Base-by-base conservation (phyloP, 2,329 filamentous ascomycete species). In the Aspergillus sp. region DNA sequence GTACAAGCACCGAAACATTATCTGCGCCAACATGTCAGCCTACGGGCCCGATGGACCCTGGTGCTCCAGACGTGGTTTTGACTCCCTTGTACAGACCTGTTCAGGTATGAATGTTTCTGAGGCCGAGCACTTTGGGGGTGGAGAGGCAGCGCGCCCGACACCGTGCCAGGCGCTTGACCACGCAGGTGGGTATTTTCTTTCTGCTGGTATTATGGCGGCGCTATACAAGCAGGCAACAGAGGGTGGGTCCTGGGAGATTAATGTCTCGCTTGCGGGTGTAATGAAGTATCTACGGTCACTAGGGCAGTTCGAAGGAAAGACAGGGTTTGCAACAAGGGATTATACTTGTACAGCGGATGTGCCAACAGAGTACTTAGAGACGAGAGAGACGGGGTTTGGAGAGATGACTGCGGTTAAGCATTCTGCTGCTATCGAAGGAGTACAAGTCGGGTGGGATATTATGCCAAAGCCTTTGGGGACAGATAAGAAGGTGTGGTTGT, bases 161-260 rank as follows among this genome's bases (percentile, higher is more conserved):
- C 84, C 84, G 0, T 83, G 79, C 54, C 84, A 86, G 67, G 83
- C 80, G 0, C 73, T 86, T 0, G 84, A 87, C 64, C 82, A 86
- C 59, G 81, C 77, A 0, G 76, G 76, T 0, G 84, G 84, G 0
- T 86, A 83, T 54, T 72, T 86, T 19, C 74, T 87, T 0, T 82
- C 83, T 0, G 71, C 81, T 0, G 83, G 84, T 0, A 76, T 86
- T 2, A 70, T 76, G 23, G 79, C 82, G 0, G 82, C 83, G 0
- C 44, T 86, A 4, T 81, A 83, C 58, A 76, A 75, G 50, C 75
- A 78, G 14, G 76, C 76, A 0, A 70, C 61, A 0, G 72, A 76
- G 17, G 81, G 81, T 1, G 79, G 81, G 0, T 74, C 77, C 0
- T 86, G 81, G 67, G 66, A 76, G n/a, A 79, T 86, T 0, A 73